Percentiles rank a stretch among this genome's conserved stretches.
Conservation (phyloP, 179 eudicot species). For the Beta corolliflora region DNA sequence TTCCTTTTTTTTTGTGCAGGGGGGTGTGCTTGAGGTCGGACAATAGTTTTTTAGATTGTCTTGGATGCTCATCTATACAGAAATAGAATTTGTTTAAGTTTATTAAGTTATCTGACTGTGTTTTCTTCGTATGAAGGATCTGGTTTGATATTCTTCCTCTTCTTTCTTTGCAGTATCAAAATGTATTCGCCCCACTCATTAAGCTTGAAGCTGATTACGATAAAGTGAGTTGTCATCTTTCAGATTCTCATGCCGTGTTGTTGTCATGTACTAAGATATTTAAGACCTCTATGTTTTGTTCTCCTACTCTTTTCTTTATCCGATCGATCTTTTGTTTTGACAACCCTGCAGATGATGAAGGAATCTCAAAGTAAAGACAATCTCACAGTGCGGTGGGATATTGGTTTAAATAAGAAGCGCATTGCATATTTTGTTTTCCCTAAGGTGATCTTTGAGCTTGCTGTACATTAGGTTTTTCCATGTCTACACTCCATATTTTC, state of each 20-base stretch:
- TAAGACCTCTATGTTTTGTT: not conserved
- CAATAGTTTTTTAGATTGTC: too few relatives aligned
- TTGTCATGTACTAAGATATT: not conserved
- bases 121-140: not conserved
- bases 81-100: not conserved
- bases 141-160: not conserved
- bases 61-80: too few relatives aligned
- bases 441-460: slow-evolving; percentile 53
- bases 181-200: slow-evolving; percentile 96
- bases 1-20: too few relatives aligned
- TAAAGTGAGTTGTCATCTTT: slow-evolving; percentile 55
- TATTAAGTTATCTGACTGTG: not conserved
- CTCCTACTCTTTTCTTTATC: not conserved
- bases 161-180: slow-evolving; percentile 79
- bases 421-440: slow-evolving; percentile 97
- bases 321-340: not conserved
- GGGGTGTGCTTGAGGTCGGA: too few relatives aligned
- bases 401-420: slow-evolving; percentile 98
- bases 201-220: slow-evolving; percentile 99
- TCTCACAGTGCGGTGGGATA: slow-evolving; percentile 92
- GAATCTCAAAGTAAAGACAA: slow-evolving; percentile 99
- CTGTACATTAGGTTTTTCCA: not conserved
- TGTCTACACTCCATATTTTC: not conserved
- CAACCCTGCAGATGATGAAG: slow-evolving; percentile 84
- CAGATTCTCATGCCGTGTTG: not conserved